phyloP scores from a whole-genome alignment of 352 stramenopile species.

The Globisporangium rhizosaccharum region DNA sequence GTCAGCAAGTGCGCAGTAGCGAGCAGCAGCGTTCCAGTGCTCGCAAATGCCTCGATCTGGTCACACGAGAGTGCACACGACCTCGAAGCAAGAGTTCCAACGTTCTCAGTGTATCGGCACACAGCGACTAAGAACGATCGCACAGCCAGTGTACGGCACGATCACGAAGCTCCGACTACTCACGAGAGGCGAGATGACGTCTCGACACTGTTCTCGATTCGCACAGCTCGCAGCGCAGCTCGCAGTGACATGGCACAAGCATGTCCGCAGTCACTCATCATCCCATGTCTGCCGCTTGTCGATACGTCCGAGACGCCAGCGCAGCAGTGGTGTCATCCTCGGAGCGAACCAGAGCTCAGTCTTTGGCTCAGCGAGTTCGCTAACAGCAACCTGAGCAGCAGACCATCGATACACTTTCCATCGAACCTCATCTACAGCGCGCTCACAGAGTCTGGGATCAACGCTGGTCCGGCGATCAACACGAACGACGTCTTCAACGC shows the following conservation, averaged over 20 bases:
- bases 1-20: neutral
- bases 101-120: neutral
- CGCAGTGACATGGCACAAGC: neutral
- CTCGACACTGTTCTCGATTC: neutral
- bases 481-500: neutral
- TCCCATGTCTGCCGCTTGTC: neutral
- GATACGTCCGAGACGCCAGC: neutral
- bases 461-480: neutral
- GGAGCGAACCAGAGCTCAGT: neutral
- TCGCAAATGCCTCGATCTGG: slow-evolving; percentile 4
- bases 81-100: slow-evolving; percentile 1
- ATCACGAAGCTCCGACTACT: no score
- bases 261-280: slow-evolving; percentile 1
- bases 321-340: slow-evolving; percentile 1
- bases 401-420: neutral
- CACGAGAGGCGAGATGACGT: neutral
- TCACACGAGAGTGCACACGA: slow-evolving; percentile 4
- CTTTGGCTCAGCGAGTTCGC: slow-evolving; percentile 2
- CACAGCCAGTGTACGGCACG: neutral
- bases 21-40: neutral
- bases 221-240: neutral
- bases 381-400: no score
- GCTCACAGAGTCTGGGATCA: slow-evolving; percentile 5
- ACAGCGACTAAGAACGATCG: neutral
- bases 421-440: slow-evolving; percentile 5